A percentile compares a stretch with the other conserved stretches of the same genome.
Conservation (phyloP, 306 rosid genomes). For the Trichosanthes truncata region DNA sequence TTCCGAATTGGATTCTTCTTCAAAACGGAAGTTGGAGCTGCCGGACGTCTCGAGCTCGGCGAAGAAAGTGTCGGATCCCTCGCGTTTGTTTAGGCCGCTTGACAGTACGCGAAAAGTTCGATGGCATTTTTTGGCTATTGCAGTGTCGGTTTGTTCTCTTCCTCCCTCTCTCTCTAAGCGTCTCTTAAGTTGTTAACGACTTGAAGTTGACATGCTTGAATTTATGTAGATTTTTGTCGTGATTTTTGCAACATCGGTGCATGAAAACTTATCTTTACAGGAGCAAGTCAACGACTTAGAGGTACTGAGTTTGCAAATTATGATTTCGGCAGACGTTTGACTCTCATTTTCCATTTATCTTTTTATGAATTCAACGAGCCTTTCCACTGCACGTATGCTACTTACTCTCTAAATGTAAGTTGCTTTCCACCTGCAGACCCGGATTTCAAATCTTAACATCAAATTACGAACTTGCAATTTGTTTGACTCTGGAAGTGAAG, state of each 20-base stretch:
- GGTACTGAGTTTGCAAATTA: slow-evolving; percentile 20
- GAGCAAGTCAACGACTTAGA: slow-evolving; percentile 48
- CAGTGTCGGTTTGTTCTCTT: slow-evolving; percentile 20
- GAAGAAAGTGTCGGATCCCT: slow-evolving; percentile 15
- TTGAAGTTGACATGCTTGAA: neutral
- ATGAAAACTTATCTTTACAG: slow-evolving; percentile 41
- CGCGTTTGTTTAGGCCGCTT: slow-evolving; percentile 10
- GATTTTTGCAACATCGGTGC: slow-evolving; percentile 33
- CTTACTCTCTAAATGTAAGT: neutral
- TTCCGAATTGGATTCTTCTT: neutral
- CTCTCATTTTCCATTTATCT: neutral
- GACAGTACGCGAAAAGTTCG: slow-evolving; percentile 16
- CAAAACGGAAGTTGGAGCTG: slow-evolving; percentile 13
- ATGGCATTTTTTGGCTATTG: slow-evolving; percentile 28
- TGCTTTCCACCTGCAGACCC: slow-evolving; percentile 32
- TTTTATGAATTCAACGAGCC: neutral
- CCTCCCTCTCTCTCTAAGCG: neutral
- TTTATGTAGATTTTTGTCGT: slow-evolving; percentile 40
- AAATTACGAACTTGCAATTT: slow-evolving; percentile 25
- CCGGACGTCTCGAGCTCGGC: slow-evolving; percentile 16
- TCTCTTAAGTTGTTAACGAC: neutral
- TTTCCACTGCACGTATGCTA: neutral
- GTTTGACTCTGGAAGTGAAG: slow-evolving; percentile 18
- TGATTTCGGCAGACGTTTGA: neutral
- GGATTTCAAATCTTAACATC: slow-evolving; percentile 37